A percentile compares a stretch with the other conserved stretches of the same genome.
phyloP scores from a whole-genome alignment of 805 yeast species.

The Saccharomycopsis synnaedendra region DNA sequence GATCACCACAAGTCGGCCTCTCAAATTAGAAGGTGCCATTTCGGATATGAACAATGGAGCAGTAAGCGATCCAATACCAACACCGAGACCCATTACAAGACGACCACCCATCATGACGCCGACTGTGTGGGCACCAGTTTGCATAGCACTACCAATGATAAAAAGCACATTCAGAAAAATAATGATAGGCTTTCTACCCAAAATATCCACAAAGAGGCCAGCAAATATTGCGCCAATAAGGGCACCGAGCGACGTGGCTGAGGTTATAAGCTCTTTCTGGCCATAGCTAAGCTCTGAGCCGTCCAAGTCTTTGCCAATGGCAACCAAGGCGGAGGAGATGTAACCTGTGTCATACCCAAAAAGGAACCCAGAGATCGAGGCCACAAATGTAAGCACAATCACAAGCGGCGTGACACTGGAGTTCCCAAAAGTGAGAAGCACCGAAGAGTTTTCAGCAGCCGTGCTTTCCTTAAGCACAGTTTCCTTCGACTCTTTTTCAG shows the following conservation, averaged over 20 bases:
- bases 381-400: constrained; percentile 54
- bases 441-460: constrained; percentile 35
- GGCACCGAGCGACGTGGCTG: constrained; percentile 94
- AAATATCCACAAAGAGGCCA: constrained; percentile 69
- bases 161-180: constrained; percentile 76
- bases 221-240: constrained; percentile 67
- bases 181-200: constrained; percentile 80
- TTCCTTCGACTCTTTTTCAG: background rate
- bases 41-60: constrained; percentile 93
- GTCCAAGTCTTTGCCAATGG: constrained; percentile 69
- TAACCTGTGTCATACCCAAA: constrained; percentile 98
- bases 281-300: constrained; percentile 52
- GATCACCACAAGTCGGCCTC: constrained; percentile 85
- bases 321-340: constrained; percentile 85
- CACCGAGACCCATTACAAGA: constrained; percentile 91
- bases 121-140: constrained; percentile 66
- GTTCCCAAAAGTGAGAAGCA: constrained; percentile 35
- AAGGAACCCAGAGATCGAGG: constrained; percentile 92
- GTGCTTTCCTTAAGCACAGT: background rate
- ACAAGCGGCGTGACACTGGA: constrained; percentile 51
- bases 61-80: constrained; percentile 85
- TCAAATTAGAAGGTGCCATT: constrained; percentile 80
- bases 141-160: constrained; percentile 74
- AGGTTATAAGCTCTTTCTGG: constrained; percentile 80
- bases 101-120: constrained; percentile 93